Percentiles rank a stretch among this genome's conserved stretches.
Conservation (phyloP, 2,329 filamentous ascomycete species). For the Sporothrix humicola region DNA sequence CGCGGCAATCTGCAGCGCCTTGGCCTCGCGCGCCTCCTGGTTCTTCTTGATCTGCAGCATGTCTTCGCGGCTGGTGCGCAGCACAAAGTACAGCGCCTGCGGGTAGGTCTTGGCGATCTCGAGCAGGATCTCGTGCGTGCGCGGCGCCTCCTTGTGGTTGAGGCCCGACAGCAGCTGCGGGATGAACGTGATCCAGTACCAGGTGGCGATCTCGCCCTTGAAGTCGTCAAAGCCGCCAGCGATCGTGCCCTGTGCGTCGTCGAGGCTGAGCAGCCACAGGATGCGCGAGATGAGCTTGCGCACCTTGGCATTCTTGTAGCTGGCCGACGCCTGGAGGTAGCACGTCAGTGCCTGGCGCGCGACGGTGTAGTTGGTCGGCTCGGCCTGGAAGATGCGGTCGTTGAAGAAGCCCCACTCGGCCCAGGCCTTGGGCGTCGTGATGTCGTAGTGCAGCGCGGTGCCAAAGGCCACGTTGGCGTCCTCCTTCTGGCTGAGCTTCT, state of each 20-base stretch:
- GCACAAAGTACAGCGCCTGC: conserved; percentile 93
- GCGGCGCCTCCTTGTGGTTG: conserved; percentile 86
- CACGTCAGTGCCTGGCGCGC: conserved; percentile 93
- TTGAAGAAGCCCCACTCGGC: conserved; percentile 99
- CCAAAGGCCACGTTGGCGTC: conserved; percentile 95
- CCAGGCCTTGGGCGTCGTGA: conserved; percentile 95
- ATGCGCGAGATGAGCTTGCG: conserved; percentile 92
- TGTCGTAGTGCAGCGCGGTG: conserved; percentile 93
- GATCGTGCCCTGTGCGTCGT: conserved; percentile 83
- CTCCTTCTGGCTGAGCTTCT: conserved; percentile 86
- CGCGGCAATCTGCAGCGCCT: conserved; percentile 52
- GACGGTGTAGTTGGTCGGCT: conserved; percentile 78
- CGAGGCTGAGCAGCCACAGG: conserved; percentile 91
- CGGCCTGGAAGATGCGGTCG: conserved; percentile 92
- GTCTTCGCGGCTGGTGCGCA: conserved; percentile 92
- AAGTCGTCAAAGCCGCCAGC: conserved; percentile 90
- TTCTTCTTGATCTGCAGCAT: conserved; percentile 90
- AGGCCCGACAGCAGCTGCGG: conserved; percentile 92
- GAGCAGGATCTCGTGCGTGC: conserved; percentile 82
- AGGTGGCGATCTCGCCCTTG: conserved; percentile 95
- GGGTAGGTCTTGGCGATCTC: conserved; percentile 97
- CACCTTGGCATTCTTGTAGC: conserved; percentile 97
- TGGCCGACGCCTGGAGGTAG: conserved; percentile 92
- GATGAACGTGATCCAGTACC: conserved; percentile 99
- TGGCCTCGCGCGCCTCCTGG: conserved; percentile 75